Evolutionary conservation across 2,329 filamentous ascomycete species (phyloP), one percentile per base, ranked within the genome.

Genomic region (Paecilomyces sp.): DNA sequence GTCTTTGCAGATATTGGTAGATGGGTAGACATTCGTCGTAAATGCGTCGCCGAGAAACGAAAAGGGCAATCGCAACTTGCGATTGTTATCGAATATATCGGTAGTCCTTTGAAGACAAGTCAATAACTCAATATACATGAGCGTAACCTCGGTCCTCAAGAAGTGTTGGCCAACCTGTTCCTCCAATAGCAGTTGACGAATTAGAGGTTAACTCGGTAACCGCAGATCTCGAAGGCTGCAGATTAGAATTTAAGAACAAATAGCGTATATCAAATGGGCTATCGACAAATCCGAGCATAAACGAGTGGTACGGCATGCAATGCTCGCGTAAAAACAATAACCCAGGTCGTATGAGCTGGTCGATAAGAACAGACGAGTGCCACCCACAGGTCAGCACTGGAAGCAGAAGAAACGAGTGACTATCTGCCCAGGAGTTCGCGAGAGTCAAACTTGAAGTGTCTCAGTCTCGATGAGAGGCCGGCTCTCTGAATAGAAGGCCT

Each of bases 391-490:
- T 24, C 22, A 56, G 28, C 31, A 56, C 31, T 28, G 56, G 30
- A 28, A 22, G 41, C 36, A 18, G 60, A 61, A 64, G 22, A 61
- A 69, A 70, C 30, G 64, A 67, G 60, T 58, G 61, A 63, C 60
- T 25, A 59, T 52, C 52, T 55, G 55, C 58, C 65, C 59, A 64
- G 57, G 60, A 58, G 36, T 54, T 61, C 63, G 66, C 61, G 65
- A 63, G 63, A 69, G 63, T 67, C 66, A 68, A 68, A 70, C 66
- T 64, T 63, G 61, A 60, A 62, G 62, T 61, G 61, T 65, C 63
- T 64, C 62, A 65, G 62, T 57, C 41, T 47, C 15, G 41, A 13
- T 15, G 30, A 34, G n/a, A 57, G 55, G 36, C 34, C 22, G 34
- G 55, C 25, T 22, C 50, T 34, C 33, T 33, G 34, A 41, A 52